Base-by-base conservation (phyloP, 2,329 filamentous ascomycete species). In the Fusarium dlaminii region DNA sequence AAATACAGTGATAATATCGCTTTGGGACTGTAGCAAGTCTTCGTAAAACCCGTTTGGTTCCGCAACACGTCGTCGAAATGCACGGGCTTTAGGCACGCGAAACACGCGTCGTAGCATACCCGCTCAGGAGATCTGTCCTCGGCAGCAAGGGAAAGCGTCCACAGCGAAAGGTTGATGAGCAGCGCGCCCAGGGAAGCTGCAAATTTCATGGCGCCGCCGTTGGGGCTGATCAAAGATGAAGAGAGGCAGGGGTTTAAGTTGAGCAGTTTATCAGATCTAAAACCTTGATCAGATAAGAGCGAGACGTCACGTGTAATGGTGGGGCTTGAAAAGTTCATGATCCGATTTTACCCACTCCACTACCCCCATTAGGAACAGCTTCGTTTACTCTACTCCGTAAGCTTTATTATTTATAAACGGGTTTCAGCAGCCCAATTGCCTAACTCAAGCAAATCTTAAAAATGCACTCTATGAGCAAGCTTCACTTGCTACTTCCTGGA, bases 101-200 rank as follows among this genome's bases (percentile, higher is more conserved):
- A 64, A 65, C 83, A 84, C 24, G 82, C 75, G 54, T 80, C 74
- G 36, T 79, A 81, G 70, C 82, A 84, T n/a, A 79, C 61, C 22
- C 67, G n/a, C 11, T 72, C 64, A 1, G 74, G 63, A 11, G 73
- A 74, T 37, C 63, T 56, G 29, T 56, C 65, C 45, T 61, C 61
- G 1, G 56, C 57, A 3, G 24, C 34, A 18, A 15, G 43, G 8
- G 40, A 10, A 0, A 29, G 32, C 7, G 11, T 29, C 32, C 60
- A 75, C 56, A 70, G 34, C 10, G 68, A 30, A 6, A 71, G 22
- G 0, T 17, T 43, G 11, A 43, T 40, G 18, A 72, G 61, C 22
- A 64, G 5, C 9, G 29, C 17, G 27, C 73, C 20, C 54, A 62
- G 3, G 4, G 65, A 36, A n/a, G 39, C 49, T 46, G 34, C n/a